Evolutionary conservation across 345 rosid species (phyloP), one percentile per base, ranked within the genome.

Genomic region (Eucalyptus curtisii): DNA sequence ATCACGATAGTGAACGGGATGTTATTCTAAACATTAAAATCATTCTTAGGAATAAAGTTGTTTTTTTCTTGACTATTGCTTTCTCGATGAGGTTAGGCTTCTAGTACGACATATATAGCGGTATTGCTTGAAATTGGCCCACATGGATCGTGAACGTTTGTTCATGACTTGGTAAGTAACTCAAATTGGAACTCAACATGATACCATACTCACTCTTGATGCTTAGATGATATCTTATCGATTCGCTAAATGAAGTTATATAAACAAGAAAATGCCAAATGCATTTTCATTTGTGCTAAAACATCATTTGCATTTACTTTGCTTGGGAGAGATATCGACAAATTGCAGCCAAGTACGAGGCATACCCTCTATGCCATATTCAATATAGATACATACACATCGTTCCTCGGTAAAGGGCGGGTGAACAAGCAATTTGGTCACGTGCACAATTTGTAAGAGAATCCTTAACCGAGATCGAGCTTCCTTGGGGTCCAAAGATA

Each of bases 331-430:
- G 31, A 61, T 27, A 13, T 61, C 0, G 16, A 61, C 33, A 61
- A 30, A 61, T 61, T 61, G 68, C 33, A 61, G 30, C 15, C 33
- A 17, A 33, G 80, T 68, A 68, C 1, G 11, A 61, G 27, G 7
- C 27, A 37, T 37, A 10, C 45, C 81, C 14, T 71, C 27, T 5
- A 19, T 1, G 27, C 7, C 13, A 19, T 71, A 71, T 71, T 71
- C 4, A 3, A 71, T 37, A 37, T 4, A 3, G 27, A 71, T 19
- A 20, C 7, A 37, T 1, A 71, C 7, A 1, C 0, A 10, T 71
- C 0, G 7, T 33, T 68, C 80, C 24, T 68, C 12, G 20, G 2
- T 31, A 8, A 8, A 68, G 55, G 22, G 55, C 22, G 1, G 55
- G 9, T 17, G 22, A 50, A 53, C 59, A 53, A 53, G 25, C 10